Evolutionary conservation across 1,139 yeast genomes (phyloP).

Genomic region (Kodamaea ohmeri): DNA sequence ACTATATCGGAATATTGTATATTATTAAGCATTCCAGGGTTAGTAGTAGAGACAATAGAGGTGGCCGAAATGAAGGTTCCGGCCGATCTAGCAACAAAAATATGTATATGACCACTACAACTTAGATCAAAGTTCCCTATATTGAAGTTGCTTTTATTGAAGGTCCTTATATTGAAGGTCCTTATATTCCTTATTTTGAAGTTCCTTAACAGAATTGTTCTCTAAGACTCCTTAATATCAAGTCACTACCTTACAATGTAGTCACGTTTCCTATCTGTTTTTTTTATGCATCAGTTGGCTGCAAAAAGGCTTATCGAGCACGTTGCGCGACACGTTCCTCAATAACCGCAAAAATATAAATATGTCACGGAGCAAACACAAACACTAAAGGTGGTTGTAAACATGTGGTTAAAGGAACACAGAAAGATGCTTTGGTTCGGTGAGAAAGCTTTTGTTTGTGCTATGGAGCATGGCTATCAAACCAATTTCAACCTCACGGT

Average conservation of each 20-base stretch:
- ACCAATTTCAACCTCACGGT: slow-evolving; percentile 11
- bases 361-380: neutral
- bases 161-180: too few relatives aligned
- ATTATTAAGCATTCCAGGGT: too few relatives aligned
- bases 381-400: neutral
- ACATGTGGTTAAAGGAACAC: slow-evolving; percentile 6
- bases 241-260: too few relatives aligned
- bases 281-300: neutral
- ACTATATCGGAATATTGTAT: slow-evolving; percentile 67
- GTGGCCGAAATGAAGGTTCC: too few relatives aligned
- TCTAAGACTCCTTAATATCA: too few relatives aligned
- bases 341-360: slow-evolving; percentile 1
- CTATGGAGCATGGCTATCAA: slow-evolving; percentile 10
- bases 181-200: too few relatives aligned
- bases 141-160: too few relatives aligned
- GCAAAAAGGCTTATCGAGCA: slow-evolving; percentile 6
- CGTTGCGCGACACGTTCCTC: slow-evolving; percentile 9
- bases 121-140: too few relatives aligned
- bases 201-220: too few relatives aligned
- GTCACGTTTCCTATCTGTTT: neutral
- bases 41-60: too few relatives aligned
- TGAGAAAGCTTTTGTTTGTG: slow-evolving; percentile 11
- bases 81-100: too few relatives aligned
- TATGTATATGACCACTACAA: too few relatives aligned
- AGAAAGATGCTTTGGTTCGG: slow-evolving; percentile 11